phyloP scores from a whole-genome alignment of 306 rosid species.

The Abrus precatorius region DNA sequence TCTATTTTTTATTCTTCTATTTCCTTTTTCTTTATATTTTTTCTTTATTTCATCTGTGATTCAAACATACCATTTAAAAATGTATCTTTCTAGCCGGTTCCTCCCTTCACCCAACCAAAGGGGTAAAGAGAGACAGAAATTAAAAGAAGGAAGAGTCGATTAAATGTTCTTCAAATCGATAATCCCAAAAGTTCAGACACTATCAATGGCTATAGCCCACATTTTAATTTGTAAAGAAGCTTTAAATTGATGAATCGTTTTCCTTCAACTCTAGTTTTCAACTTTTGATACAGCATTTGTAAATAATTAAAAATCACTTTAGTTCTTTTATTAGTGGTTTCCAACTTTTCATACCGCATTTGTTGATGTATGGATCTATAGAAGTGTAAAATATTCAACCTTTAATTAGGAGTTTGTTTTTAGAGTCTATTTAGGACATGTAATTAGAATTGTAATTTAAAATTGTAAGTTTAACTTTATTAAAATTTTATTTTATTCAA shows the following conservation, averaged over 20 bases:
- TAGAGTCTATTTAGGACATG: too few species aligned
- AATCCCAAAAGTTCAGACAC: background rate
- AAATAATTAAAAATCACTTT: background rate
- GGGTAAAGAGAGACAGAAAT: background rate
- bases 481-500: too few species aligned
- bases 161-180: background rate
- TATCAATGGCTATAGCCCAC: background rate
- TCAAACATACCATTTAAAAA: background rate
- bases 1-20: too few species aligned
- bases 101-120: slow-evolving; percentile 5
- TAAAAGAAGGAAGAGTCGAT: background rate
- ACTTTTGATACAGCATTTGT: background rate
- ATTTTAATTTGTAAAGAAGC: background rate
- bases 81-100: background rate
- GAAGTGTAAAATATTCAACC: too few species aligned
- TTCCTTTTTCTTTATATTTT: too few species aligned
- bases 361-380: too few species aligned
- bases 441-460: too few species aligned
- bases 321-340: background rate
- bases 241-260: background rate
- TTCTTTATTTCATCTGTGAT: too few species aligned
- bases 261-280: slow-evolving; percentile 12
- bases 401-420: too few species aligned
- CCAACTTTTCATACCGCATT: background rate
- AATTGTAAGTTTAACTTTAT: too few species aligned